A percentile compares a stretch with the other conserved stretches of the same genome.
Evolutionary conservation across 257 asterid species (phyloP).

Genomic region (Ocimum tenuiflorum): DNA sequence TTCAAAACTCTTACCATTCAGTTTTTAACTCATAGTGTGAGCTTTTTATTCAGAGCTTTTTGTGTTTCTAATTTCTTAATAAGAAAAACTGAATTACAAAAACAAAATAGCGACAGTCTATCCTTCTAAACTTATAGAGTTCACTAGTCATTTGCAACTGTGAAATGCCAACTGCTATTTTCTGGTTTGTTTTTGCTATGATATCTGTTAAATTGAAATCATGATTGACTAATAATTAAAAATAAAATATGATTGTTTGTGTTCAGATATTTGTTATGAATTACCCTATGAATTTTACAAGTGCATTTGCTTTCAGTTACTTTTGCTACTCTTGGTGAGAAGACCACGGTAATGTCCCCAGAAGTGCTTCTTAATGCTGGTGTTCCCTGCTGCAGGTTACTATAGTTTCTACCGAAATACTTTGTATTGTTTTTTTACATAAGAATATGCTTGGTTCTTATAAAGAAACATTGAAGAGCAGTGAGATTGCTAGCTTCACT

Average conservation of each 20-base stretch:
- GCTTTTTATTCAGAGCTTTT: not conserved
- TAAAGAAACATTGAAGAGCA: not conserved
- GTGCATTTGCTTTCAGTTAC: slow-evolving; percentile 60
- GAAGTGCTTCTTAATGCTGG: slow-evolving; percentile 93
- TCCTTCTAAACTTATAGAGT: too few species aligned
- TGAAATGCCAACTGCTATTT: not conserved
- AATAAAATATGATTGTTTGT: not conserved
- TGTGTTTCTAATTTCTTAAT: not conserved
- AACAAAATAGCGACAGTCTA: too few species aligned
- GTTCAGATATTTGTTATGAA: slow-evolving; percentile 6
- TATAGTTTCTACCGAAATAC: slow-evolving; percentile 18
- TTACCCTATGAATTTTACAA: slow-evolving; percentile 16
- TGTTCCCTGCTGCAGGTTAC: slow-evolving; percentile 99
- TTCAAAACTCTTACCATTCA: not conserved
- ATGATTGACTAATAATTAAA: slow-evolving; percentile 2
- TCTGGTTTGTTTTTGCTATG: not conserved
- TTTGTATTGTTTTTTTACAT: slow-evolving; percentile 15
- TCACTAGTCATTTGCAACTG: too few species aligned
- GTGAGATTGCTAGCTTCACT: not conserved
- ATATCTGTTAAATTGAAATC: not conserved
- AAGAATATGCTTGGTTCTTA: slow-evolving; percentile 8
- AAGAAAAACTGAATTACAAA: not conserved
- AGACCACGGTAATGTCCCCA: slow-evolving; percentile 98
- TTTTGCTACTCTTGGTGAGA: slow-evolving; percentile 95
- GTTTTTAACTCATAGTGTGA: not conserved